Conservation (phyloP, 2,329 filamentous ascomycete species). For the Diaporthe batatas region DNA sequence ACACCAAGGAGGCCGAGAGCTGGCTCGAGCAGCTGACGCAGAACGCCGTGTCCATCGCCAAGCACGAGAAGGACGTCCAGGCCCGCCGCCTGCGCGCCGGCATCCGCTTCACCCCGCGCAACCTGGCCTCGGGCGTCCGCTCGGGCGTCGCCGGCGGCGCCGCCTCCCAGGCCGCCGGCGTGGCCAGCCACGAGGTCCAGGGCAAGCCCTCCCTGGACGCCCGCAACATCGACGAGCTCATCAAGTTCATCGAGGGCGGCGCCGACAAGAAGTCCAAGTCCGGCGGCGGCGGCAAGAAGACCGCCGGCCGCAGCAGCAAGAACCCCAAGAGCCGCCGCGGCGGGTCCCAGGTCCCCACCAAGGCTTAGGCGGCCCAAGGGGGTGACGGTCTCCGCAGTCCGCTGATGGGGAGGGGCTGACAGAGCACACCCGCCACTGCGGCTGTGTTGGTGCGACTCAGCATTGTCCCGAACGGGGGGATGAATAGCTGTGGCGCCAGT, state of each 20-base stretch:
- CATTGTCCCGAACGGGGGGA: neutral
- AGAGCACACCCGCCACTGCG: neutral
- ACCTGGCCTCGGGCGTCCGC: conserved; percentile 67
- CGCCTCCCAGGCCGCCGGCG: conserved; percentile 46
- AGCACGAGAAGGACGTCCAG: conserved; percentile 90
- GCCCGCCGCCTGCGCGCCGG: conserved; percentile 77
- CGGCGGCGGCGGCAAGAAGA: conserved; percentile 42
- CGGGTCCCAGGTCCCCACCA: conserved; percentile 38
- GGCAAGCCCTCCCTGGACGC: conserved; percentile 70
- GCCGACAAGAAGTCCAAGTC: conserved; percentile 65
- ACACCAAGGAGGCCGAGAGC: conserved; percentile 96
- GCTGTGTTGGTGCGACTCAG: neutral
- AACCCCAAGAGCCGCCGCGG: conserved; percentile 67
- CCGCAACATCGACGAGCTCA: conserved; percentile 90
- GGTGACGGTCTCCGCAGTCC: neutral
- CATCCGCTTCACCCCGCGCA: conserved; percentile 76
- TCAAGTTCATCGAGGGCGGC: conserved; percentile 91
- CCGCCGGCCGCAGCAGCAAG: conserved; percentile 59
- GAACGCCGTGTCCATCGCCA: conserved; percentile 93
- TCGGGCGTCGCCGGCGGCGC: conserved; percentile 57
- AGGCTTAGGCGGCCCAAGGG: conserved; percentile 28
- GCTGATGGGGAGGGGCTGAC: too few species aligned
- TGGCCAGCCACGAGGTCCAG: conserved; percentile 42
- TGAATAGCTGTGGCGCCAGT: neutral
- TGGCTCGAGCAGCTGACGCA: conserved; percentile 98